phyloP scores from a whole-genome alignment of 441 rosid species.

The Croton laevigatus region DNA sequence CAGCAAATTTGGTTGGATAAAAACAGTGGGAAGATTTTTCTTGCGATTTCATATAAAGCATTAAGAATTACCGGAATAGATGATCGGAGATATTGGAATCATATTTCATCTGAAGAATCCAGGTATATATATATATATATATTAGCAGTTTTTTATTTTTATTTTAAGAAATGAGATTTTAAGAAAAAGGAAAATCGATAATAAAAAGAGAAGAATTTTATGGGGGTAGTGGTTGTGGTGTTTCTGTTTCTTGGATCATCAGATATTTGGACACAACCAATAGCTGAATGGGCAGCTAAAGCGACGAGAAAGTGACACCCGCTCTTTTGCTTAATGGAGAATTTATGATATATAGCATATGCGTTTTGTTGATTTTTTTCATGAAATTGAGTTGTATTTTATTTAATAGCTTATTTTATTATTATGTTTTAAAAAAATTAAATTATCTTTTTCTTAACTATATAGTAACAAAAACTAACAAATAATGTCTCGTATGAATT shows the following conservation, averaged over 20 bases:
- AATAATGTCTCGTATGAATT: no score
- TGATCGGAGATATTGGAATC: conserved; percentile 90
- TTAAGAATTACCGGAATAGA: conserved; percentile 82
- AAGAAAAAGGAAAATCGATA: no score
- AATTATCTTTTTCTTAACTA: no score
- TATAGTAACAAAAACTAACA: no score
- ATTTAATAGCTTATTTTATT: no score
- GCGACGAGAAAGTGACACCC: neutral
- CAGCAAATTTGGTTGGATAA: conserved; percentile 85
- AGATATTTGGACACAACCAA: neutral
- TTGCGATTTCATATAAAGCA: conserved; percentile 66
- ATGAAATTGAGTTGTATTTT: no score
- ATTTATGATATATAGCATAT: no score
- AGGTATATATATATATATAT: conserved; percentile 43
- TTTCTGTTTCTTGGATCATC: neutral
- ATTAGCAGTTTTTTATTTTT: neutral
- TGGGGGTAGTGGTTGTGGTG: neutral
- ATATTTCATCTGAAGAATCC: conserved; percentile 72
- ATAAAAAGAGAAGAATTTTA: neutral
- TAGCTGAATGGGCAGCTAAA: neutral
- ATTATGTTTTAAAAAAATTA: neutral
- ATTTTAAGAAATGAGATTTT: neutral
- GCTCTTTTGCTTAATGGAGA: neutral
- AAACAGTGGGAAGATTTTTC: conserved; percentile 61
- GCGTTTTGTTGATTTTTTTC: no score